Evolutionary conservation across 1,284 basidiomycete genomes (phyloP), one percentile per base, ranked within the genome.

Genomic region (Apiotrichum sp.): DNA sequence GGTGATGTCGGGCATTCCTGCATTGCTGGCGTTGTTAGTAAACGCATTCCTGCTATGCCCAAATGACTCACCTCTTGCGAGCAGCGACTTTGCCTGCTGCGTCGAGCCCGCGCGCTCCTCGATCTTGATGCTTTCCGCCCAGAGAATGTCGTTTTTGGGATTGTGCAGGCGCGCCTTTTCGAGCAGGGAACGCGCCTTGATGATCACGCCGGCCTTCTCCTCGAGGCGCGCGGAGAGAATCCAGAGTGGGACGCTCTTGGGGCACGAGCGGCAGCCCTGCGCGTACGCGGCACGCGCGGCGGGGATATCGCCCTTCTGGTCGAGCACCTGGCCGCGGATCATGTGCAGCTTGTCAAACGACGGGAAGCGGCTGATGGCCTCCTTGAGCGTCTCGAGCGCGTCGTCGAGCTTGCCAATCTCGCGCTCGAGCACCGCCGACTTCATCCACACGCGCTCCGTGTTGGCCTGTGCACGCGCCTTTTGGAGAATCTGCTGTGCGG

Each of bases 361-460:
- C 1, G 92, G 87, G 80, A 90, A 97, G 68, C 87, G 90, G 53
- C 74, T 74, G 38, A 95, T 79, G 0, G 88, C 93, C 14, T 83
- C 78, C n/a, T 83, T 80, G 11, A 92, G 80, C 0, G 87, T 87
- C 61, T 83, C 78, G 6, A 97, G 80, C 0, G 93, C 91, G 4
- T 80, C 81, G n/a, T 83, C 80, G 5, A 83, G 77, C 58, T 86
- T 82, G 1, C 87, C 87, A 70, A 93, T 87, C 69, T 95, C 88
- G 3, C 93, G 83, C 71, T 97, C 93, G 64, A 98, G 92, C 0
- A 92, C 88, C 1, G 89, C 93, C 5, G 89, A 92, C 75, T 98
- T 98, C 88, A 98, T 90, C 95, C 95, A 98, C 54, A 93, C 93
- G 72, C 92, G 79, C 65, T 93, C 86, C 0, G 93, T 95, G 66